phyloP scores from a whole-genome alignment of 2,329 filamentous ascomycete species.

The Rutstroemia sp. region DNA sequence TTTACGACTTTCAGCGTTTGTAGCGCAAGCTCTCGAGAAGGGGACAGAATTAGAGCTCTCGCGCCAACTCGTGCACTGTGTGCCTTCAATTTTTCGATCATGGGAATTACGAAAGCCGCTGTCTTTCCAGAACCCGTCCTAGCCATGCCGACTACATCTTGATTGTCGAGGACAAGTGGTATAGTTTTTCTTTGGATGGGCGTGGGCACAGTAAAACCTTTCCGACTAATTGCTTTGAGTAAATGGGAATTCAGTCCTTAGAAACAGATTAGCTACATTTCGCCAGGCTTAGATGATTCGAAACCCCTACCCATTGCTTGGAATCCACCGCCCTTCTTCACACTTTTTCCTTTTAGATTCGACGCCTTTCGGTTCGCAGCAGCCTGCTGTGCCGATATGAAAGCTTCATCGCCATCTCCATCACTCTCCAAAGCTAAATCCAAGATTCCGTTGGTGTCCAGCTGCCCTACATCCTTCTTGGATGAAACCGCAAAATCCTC shows the following conservation, averaged over 20 bases:
- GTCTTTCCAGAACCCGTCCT: constrained; percentile 98
- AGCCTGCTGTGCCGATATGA: constrained; percentile 82
- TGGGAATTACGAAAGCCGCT: constrained; percentile 93
- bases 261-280: constrained; percentile 12
- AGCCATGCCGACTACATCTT: constrained; percentile 98
- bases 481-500: constrained; percentile 31
- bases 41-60: constrained; percentile 80
- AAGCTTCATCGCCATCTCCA: constrained; percentile 71
- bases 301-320: constrained; percentile 76
- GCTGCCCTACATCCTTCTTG: constrained; percentile 37
- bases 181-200: constrained; percentile 97
- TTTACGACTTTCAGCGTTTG: constrained; percentile 96
- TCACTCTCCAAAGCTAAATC: constrained; percentile 47
- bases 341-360: constrained; percentile 74
- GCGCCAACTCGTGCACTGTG: constrained; percentile 85
- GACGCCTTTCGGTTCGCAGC: constrained; percentile 80
- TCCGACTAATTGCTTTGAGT: constrained; percentile 83
- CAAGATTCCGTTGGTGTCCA: constrained; percentile 56
- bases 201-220: constrained; percentile 93
- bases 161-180: constrained; percentile 77
- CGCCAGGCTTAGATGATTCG: neutral
- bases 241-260: constrained; percentile 70
- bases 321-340: constrained; percentile 94
- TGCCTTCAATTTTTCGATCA: constrained; percentile 87
- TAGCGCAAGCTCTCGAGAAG: constrained; percentile 86